Base-by-base conservation (phyloP, 202 grass and related monocot species). In the Miscanthus sacchariflorus region DNA sequence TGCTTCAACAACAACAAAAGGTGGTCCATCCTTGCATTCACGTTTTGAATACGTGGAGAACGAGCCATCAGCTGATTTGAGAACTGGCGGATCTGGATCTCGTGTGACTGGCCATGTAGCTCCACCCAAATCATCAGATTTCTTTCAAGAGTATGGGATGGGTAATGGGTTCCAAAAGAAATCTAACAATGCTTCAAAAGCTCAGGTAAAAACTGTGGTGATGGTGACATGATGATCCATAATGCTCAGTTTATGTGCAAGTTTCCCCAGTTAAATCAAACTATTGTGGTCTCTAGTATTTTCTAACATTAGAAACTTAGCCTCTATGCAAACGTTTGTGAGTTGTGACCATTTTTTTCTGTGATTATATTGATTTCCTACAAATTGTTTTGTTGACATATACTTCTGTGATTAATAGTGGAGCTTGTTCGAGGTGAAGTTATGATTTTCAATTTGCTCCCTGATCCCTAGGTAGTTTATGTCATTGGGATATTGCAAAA, bases 111-210 rank as follows among this genome's bases (percentile, higher is more conserved):
- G 90, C 36, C 94, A 94, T 87, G 86, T 96, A 68, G 77, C 94
- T 17, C 86, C 86, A 72, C 94, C 94, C 46, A 96, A 92, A 94
- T 74, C 90, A 80, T 94, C 92, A 39, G 82, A 89, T 67, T 96
- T 96, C 92, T 96, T 96, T 85, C 83, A 91, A 17, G 94, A 94
- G 2, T 96, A 94, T 85, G 94, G 90, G 56, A 92, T 96, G 90
- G 86, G 92, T 36, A 86, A 80, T 85, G 94, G 90, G 4, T 94
- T 96, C 83, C 92, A 93, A 81, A 96, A 88, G 78, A 96, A 94
- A 81, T 3, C 90, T 69, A 94, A 73, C 83, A 82, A 67, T 25
- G 79, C 94, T 61, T 89, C 94, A 68, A 96, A 92, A 83, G 3
- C 79, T 71, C 94, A 96, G 94, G 94, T 96, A 91, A 91, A 80